These are phyloP conservation scores for Stephanodiscus triporus DNA, from an alignment of 108 stramenopile genomes.

Conservation along the genomic window DNA sequence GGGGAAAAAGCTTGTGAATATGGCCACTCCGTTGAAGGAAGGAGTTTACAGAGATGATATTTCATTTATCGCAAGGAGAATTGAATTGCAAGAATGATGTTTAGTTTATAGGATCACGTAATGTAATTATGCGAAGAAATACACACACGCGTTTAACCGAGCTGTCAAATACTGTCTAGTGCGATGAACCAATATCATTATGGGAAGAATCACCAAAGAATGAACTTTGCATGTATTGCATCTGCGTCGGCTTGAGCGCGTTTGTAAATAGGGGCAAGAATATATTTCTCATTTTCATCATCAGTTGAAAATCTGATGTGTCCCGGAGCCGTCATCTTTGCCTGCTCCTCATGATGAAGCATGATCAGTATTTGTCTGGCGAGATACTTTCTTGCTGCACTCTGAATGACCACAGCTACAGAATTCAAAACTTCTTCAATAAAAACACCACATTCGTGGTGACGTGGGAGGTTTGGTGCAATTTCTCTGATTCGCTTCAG, in stretches of 20 bases:
- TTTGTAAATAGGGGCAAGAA: slow-evolving; percentile 31
- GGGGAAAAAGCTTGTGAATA: slow-evolving; percentile 29
- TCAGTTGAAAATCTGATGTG: slow-evolving; percentile 23
- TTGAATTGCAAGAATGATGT: slow-evolving; percentile 20
- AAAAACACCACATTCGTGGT: slow-evolving; percentile 45
- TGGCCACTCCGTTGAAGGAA: slow-evolving; percentile 39
- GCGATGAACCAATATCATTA: too few relatives aligned
- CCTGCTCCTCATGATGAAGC: slow-evolving; percentile 1
- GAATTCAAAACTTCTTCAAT: slow-evolving; percentile 46
- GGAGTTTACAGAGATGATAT: slow-evolving; percentile 52
- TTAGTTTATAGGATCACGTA: too few relatives aligned
- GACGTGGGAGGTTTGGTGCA: slow-evolving; percentile 32
- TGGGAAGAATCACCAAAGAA: neutral
- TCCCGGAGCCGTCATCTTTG: neutral
- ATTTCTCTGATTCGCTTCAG: slow-evolving; percentile 41
- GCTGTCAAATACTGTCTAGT: too few relatives aligned
- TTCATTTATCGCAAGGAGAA: slow-evolving; percentile 34
- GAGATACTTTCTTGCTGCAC: slow-evolving; percentile 30
- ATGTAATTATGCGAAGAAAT: too few relatives aligned
- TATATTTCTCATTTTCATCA: slow-evolving; percentile 27
- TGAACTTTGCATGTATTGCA: neutral
- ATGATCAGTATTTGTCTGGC: slow-evolving; percentile 4
- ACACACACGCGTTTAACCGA: too few relatives aligned
- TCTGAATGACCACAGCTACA: slow-evolving; percentile 47
- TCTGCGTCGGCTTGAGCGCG: slow-evolving; percentile 17